Conservation (phyloP, 768 basidiomycete species). For the Roridomyces roridus region DNA sequence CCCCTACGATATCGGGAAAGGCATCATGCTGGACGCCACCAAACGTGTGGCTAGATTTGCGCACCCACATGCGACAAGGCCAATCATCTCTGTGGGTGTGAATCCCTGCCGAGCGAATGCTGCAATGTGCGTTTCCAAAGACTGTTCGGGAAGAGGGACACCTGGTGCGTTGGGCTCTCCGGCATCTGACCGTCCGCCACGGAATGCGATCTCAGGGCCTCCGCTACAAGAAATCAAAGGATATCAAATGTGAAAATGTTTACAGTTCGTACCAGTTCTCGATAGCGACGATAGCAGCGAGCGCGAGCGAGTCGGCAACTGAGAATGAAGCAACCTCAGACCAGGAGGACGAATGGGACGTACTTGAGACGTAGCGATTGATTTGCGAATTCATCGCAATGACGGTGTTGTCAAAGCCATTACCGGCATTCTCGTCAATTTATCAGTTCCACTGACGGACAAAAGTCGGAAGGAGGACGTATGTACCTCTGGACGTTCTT, state of each 20-base stretch:
- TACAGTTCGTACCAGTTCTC: background rate
- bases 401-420: background rate
- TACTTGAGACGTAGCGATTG: no score
- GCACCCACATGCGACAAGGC: background rate
- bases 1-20: conserved; percentile 1
- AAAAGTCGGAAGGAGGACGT: conserved; percentile 2
- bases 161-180: background rate
- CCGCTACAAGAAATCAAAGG: no score
- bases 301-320: background rate
- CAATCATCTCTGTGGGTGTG: conserved; percentile 1
- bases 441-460: no score
- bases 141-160: background rate
- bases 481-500: background rate
- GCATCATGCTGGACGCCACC: conserved; percentile 2
- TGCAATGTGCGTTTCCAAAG: background rate
- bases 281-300: background rate
- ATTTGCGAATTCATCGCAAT: no score
- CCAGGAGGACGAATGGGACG: no score
- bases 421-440: no score
- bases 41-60: no score
- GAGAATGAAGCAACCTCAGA: no score
- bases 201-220: conserved; percentile 2
- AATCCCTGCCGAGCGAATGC: background rate
- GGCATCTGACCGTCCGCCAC: background rate
- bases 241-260: background rate